Evolutionary conservation across 139 green algal species (phyloP).

Genomic region (Closterium sp.): DNA sequence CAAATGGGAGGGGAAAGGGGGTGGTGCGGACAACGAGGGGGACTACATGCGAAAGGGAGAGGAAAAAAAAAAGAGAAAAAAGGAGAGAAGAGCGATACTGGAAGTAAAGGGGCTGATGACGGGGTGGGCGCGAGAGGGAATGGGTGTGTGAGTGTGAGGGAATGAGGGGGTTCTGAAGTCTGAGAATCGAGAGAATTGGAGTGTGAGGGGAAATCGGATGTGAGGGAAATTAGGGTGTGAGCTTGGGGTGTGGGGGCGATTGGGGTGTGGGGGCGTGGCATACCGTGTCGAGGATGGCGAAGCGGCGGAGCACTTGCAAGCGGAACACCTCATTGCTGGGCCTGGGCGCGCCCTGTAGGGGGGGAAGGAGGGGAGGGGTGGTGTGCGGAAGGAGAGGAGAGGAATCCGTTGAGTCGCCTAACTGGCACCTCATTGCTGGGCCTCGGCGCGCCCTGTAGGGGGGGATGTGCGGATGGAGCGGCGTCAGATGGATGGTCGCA

Average conservation of each 20-base stretch:
- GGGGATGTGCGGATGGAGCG: neutral
- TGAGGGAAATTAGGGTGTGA: neutral
- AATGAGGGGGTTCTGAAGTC: neutral
- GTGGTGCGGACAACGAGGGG: too few relatives aligned
- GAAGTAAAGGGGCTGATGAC: too few relatives aligned
- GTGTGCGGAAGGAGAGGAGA: neutral
- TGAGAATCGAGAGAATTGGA: too few relatives aligned
- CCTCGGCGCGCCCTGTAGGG: constrained; percentile 20
- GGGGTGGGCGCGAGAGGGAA: neutral
- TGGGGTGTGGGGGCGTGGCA: neutral
- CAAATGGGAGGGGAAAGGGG: too few relatives aligned
- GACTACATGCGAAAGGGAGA: too few relatives aligned
- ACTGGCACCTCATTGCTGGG: constrained; percentile 25
- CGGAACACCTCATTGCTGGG: constrained; percentile 31
- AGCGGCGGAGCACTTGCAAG: constrained; percentile 25
- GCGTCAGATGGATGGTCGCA: too few relatives aligned
- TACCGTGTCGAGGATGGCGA: constrained; percentile 41
- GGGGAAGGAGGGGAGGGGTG: neutral
- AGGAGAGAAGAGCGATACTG: too few relatives aligned
- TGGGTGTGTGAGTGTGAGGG: neutral
- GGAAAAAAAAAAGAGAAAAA: too few relatives aligned
- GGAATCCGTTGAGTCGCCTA: too few relatives aligned
- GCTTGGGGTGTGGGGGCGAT: neutral
- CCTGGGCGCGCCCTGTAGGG: constrained; percentile 21
- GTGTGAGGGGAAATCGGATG: too few relatives aligned